Evolutionary conservation across 768 basidiomycete species (phyloP).

Genomic region (Boletales sp.): DNA sequence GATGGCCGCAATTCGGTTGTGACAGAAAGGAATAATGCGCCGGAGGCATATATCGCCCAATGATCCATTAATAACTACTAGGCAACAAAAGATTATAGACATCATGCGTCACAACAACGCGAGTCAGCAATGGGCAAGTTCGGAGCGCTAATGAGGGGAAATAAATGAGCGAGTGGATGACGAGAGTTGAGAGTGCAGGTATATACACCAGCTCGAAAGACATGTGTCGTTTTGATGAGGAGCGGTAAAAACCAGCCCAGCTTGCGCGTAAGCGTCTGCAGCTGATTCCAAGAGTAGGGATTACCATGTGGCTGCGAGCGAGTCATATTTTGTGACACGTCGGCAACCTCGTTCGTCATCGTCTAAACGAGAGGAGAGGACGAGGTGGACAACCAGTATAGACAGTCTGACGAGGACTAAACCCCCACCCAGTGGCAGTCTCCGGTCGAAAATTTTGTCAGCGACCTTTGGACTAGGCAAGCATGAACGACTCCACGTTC

Average conservation of each 20-base stretch:
- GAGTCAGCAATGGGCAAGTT: background rate
- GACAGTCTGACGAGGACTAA: no score
- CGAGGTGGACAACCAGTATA: slow-evolving; percentile 1
- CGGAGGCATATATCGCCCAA: background rate
- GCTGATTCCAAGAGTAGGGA: background rate
- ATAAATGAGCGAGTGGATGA: no score
- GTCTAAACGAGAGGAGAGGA: background rate
- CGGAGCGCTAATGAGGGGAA: background rate
- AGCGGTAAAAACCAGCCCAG: background rate
- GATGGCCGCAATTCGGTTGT: background rate
- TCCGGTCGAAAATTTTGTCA: slow-evolving; percentile 5
- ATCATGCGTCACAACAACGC: background rate
- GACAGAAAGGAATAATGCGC: no score
- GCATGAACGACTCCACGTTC: background rate
- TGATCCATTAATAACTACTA: slow-evolving; percentile 1
- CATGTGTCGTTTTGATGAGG: background rate
- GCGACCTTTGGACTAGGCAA: background rate
- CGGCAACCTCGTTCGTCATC: background rate
- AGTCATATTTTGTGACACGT: background rate
- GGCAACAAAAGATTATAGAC: background rate
- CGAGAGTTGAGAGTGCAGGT: background rate
- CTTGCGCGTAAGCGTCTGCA: background rate
- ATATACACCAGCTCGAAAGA: slow-evolving; percentile 3
- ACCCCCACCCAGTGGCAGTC: background rate
- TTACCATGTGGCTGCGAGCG: no score